phyloP scores from a whole-genome alignment of 129 eudicot genomes.

The Flaveria trinervia region DNA sequence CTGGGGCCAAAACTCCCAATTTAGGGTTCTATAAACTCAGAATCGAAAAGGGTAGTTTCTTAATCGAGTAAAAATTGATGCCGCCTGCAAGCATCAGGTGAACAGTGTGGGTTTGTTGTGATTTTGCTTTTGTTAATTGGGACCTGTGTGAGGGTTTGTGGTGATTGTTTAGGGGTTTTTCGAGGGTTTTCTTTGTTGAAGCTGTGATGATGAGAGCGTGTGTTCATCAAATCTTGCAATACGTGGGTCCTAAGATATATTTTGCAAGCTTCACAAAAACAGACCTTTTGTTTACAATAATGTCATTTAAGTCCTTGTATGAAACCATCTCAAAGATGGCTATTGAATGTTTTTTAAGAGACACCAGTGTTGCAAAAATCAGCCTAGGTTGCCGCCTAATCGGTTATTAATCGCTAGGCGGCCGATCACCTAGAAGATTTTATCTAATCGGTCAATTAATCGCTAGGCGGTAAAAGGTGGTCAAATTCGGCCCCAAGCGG shows the following conservation, averaged over 20 bases:
- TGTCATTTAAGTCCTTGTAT: neutral
- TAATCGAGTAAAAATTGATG: constrained; percentile 3
- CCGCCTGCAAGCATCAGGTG: constrained; percentile 4
- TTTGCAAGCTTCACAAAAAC: neutral
- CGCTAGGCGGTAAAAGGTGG: too few species aligned
- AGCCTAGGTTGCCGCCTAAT: too few species aligned
- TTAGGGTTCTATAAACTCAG: constrained; percentile 29
- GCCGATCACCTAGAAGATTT: too few species aligned
- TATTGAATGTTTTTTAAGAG: too few species aligned
- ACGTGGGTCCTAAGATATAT: constrained; percentile 32
- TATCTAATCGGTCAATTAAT: too few species aligned
- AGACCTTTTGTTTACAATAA: neutral
- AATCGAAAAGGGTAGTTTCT: constrained; percentile 5
- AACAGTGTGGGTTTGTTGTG: neutral
- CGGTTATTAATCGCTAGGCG: too few species aligned
- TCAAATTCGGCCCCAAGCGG: too few species aligned
- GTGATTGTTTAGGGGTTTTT: constrained; percentile 31
- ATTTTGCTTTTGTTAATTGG: constrained; percentile 4
- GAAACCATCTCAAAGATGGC: too few species aligned
- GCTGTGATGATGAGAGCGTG: neutral
- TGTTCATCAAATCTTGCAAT: neutral
- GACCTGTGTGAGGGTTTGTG: constrained; percentile 18
- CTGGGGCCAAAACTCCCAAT: constrained; percentile 12
- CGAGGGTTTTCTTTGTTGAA: constrained; percentile 12
- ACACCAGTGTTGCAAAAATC: too few species aligned